A percentile compares a stretch with the other conserved stretches of the same genome.
phyloP scores from a whole-genome alignment of 2,329 filamentous ascomycete genomes.

The Aspergillus quadrilineatus region DNA sequence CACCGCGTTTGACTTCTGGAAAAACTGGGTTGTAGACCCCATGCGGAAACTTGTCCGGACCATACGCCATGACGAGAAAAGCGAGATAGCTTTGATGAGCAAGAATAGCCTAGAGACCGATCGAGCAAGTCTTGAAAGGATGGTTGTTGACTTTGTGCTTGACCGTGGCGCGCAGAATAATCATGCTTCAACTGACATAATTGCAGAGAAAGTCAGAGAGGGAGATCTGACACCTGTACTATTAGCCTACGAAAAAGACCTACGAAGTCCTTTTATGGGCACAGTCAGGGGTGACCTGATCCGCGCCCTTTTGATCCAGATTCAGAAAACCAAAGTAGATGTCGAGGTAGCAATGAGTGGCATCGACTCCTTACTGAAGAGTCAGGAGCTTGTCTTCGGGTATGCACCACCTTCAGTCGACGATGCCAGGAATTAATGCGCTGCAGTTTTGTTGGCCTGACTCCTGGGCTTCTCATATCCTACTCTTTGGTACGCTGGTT shows the following conservation, averaged over 20 bases:
- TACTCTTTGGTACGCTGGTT: constrained; percentile 74
- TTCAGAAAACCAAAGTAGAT: constrained; percentile 99
- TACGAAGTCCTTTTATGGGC: constrained; percentile 77
- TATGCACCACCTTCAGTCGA: constrained; percentile 25
- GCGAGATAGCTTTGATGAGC: constrained; percentile 96
- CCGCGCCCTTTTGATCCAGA: constrained; percentile 86
- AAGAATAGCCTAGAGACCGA: constrained; percentile 87
- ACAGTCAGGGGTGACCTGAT: constrained; percentile 84
- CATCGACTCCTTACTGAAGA: constrained; percentile 91
- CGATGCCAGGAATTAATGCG: constrained; percentile 14
- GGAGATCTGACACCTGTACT: constrained; percentile 92
- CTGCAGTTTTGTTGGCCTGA: constrained; percentile 80
- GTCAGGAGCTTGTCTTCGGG: constrained; percentile 92
- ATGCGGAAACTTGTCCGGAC: constrained; percentile 80
- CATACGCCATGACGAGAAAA: constrained; percentile 87
- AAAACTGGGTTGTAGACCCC: constrained; percentile 93
- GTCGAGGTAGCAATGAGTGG: constrained; percentile 94
- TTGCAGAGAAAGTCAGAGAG: constrained; percentile 78
- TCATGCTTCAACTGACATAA: constrained; percentile 58
- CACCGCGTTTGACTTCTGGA: constrained; percentile 86
- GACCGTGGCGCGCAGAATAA: constrained; percentile 66
- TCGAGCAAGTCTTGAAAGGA: constrained; percentile 86
- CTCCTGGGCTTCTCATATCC: constrained; percentile 85
- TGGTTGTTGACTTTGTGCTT: constrained; percentile 94
- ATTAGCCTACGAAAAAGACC: constrained; percentile 84